Evolutionary conservation across 2,329 filamentous ascomycete genomes (phyloP).

Genomic region (Atkinsonella texensis): DNA sequence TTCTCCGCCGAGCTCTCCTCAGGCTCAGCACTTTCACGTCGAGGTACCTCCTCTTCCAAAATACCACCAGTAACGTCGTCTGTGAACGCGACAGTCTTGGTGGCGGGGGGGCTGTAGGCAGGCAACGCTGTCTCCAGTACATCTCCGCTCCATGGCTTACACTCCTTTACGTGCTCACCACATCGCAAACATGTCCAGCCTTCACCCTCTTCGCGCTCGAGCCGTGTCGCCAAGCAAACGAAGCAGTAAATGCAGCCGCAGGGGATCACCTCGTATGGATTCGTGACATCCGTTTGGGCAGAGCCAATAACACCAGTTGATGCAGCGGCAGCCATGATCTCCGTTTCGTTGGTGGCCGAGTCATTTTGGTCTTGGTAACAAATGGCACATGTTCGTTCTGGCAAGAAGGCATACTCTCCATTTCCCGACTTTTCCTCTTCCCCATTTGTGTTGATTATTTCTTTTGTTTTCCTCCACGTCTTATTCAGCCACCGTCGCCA

Average conservation of each 20-base stretch:
- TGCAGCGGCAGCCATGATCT: slow-evolving; percentile 58
- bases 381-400: slow-evolving; percentile 89
- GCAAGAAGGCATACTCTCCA: slow-evolving; percentile 74
- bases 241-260: slow-evolving; percentile 95
- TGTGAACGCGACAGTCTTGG: slow-evolving; percentile 51
- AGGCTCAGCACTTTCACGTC: background rate
- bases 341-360: slow-evolving; percentile 55
- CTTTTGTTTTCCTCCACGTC: slow-evolving; percentile 71
- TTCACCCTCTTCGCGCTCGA: slow-evolving; percentile 88
- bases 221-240: slow-evolving; percentile 78
- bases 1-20: slow-evolving; percentile 12
- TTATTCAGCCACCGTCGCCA: slow-evolving; percentile 86
- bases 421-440: slow-evolving; percentile 39
- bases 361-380: slow-evolving; percentile 92
- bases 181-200: slow-evolving; percentile 89
- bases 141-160: slow-evolving; percentile 84
- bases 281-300: slow-evolving; percentile 86
- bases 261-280: slow-evolving; percentile 82
- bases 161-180: slow-evolving; percentile 71
- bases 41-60: slow-evolving; percentile 16
- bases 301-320: slow-evolving; percentile 74
- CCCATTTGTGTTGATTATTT: slow-evolving; percentile 40
- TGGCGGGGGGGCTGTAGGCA: slow-evolving; percentile 24
- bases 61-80: slow-evolving; percentile 35
- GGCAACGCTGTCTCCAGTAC: slow-evolving; percentile 52